phyloP scores from a whole-genome alignment of 305 asterid species.

The Fraxinus greggii region DNA sequence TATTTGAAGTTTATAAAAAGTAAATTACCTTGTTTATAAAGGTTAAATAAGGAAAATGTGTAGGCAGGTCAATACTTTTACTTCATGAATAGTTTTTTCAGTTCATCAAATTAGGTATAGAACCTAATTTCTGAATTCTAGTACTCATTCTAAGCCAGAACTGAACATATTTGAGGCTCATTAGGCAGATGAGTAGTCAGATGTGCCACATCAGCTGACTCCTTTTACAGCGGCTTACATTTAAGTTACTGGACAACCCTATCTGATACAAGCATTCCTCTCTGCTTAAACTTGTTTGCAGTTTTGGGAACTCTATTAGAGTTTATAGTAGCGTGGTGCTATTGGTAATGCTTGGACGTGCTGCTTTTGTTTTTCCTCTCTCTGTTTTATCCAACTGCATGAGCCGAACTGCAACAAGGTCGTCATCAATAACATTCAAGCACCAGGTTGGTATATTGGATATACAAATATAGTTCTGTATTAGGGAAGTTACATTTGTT shows the following conservation, averaged over 20 bases:
- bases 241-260: not conserved
- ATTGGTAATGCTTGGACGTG: constrained; percentile 78
- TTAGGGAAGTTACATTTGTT: not conserved
- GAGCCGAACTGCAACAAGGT: constrained; percentile 47
- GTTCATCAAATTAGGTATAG: not conserved
- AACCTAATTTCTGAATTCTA: not conserved
- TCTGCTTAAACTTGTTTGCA: constrained; percentile 28
- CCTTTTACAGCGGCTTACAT: not conserved
- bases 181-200: not conserved
- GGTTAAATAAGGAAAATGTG: not conserved
- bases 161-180: not conserved
- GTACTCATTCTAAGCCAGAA: not conserved
- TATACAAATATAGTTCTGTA: not conserved
- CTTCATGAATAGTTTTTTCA: not conserved
- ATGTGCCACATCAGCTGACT: not conserved
- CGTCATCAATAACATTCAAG: constrained; percentile 52
- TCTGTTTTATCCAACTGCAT: constrained; percentile 69
- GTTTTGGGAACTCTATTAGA: constrained; percentile 52
- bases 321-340: constrained; percentile 54
- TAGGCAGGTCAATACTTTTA: not conserved
- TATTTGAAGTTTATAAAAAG: not conserved
- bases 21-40: not conserved
- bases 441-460: constrained; percentile 61
- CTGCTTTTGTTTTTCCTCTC: constrained; percentile 89
- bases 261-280: not conserved